Conservation (phyloP, 1,139 yeast species). For the Hansenula sp. region DNA sequence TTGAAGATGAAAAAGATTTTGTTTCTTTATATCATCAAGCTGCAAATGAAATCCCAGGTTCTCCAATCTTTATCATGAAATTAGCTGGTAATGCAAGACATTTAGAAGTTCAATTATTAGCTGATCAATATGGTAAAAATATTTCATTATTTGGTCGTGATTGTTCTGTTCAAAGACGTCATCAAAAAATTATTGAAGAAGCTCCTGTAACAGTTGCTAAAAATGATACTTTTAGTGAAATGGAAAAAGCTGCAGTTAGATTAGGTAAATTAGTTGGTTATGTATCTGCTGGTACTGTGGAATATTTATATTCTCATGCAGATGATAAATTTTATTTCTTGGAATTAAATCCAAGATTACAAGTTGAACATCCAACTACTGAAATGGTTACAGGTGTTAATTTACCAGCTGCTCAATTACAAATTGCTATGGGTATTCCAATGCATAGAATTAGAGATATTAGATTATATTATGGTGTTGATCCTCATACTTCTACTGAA, state of each 20-base stretch:
- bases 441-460: conserved; percentile 92
- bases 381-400: conserved; percentile 99
- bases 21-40: conserved; percentile 76
- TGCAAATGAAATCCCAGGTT: conserved; percentile 91
- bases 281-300: conserved; percentile 98
- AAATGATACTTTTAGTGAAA: conserved; percentile 75
- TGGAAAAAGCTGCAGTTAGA: conserved; percentile 98
- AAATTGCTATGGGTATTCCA: conserved; percentile 99
- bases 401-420: conserved; percentile 96
- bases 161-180: conserved; percentile 97
- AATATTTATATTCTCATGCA: conserved; percentile 87
- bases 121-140: conserved; percentile 94
- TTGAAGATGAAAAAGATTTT: conserved; percentile 73
- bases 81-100: conserved; percentile 95
- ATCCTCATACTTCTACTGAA: conserved; percentile 86
- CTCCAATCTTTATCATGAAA: conserved; percentile 93
- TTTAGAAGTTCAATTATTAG: conserved; percentile 89
- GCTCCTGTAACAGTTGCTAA: conserved; percentile 95
- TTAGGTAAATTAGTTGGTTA: conserved; percentile 95
- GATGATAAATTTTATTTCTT: conserved; percentile 94
- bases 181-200: conserved; percentile 93
- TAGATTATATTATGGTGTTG: conserved; percentile 89
- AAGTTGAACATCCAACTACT: conserved; percentile 99
- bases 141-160: conserved; percentile 93
- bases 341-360: conserved; percentile 95